Percentiles rank a stretch among this genome's conserved stretches.
These are phyloP conservation scores for Boletus albobrunnescens DNA, from an alignment of 1,284 basidiomycete species.

Conservation along the genomic window DNA sequence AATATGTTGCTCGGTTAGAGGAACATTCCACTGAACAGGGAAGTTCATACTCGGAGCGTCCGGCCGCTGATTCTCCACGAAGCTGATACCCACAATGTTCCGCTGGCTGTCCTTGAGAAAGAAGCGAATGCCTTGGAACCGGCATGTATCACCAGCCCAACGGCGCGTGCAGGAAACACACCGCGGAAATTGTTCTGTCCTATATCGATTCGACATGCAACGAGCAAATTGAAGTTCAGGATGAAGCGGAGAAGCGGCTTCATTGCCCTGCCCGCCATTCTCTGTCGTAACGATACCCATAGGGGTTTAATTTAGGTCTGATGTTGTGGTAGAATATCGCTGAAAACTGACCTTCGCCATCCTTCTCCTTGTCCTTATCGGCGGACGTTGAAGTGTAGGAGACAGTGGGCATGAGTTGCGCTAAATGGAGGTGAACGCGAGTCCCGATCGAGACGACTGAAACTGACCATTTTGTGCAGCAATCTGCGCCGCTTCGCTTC, in stretches of 20 bases:
- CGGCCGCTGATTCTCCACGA: conserved; percentile 57
- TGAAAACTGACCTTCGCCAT: conserved; percentile 37
- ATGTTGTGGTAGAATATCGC: conserved; percentile 1
- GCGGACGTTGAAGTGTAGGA: conserved; percentile 38
- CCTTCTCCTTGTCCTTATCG: conserved; percentile 46
- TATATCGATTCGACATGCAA: conserved; percentile 77
- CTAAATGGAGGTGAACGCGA: conserved; percentile 30
- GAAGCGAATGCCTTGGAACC: conserved; percentile 73
- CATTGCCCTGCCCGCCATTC: conserved; percentile 22
- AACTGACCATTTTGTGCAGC: conserved; percentile 53
- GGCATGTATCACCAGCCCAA: conserved; percentile 79
- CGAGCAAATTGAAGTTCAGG: conserved; percentile 69
- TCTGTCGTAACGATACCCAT: conserved; percentile 27
- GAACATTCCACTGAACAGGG: conserved; percentile 63
- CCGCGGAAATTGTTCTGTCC: conserved; percentile 62
- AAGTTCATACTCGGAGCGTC: conserved; percentile 61
- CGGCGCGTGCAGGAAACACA: conserved; percentile 78
- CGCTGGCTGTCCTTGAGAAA: conserved; percentile 59
- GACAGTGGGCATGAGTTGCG: conserved; percentile 46
- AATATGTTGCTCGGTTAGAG: conserved; percentile 47
- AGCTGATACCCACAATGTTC: conserved; percentile 61
- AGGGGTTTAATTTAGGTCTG: conserved; percentile 12
- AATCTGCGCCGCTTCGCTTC: conserved; percentile 59
- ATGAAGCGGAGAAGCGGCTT: conserved; percentile 32
- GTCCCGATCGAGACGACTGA: conserved; percentile 21